Percentiles rank a stretch among this genome's conserved stretches.
phyloP scores from a whole-genome alignment of 495 filamentous ascomycete species.

The Letharia lupina region DNA sequence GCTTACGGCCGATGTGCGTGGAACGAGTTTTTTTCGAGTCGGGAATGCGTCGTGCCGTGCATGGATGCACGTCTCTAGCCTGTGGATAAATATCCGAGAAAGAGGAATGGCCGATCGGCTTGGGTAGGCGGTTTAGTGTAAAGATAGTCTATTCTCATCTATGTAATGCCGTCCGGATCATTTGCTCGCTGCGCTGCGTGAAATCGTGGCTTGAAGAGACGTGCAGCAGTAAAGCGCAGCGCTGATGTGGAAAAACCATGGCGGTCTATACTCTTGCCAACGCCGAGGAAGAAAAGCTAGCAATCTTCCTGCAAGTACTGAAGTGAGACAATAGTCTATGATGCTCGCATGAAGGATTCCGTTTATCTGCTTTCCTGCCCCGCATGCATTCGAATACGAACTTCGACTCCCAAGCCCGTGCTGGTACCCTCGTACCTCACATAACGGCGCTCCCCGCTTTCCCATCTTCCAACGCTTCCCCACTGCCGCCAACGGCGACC shows the following conservation, averaged over 20 bases:
- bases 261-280: neutral
- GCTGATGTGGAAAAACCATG: neutral
- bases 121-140: no score
- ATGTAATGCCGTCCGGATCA: no score
- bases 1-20: no score
- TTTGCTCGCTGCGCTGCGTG: no score
- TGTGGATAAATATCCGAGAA: no score
- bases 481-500: conserved; percentile 27
- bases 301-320: neutral
- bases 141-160: no score
- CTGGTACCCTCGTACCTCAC: neutral
- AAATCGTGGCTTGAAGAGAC: no score
- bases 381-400: neutral
- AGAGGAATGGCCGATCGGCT: no score
- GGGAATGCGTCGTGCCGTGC: no score
- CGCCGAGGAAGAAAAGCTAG: neutral
- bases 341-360: neutral
- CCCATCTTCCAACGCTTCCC: neutral
- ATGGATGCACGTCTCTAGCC: no score
- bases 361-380: neutral
- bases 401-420: neutral
- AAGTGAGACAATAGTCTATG: neutral
- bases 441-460: neutral
- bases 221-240: neutral
- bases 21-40: no score